phyloP scores from a whole-genome alignment of 345 rosid species.

The Tarenaya hassleriana region DNA sequence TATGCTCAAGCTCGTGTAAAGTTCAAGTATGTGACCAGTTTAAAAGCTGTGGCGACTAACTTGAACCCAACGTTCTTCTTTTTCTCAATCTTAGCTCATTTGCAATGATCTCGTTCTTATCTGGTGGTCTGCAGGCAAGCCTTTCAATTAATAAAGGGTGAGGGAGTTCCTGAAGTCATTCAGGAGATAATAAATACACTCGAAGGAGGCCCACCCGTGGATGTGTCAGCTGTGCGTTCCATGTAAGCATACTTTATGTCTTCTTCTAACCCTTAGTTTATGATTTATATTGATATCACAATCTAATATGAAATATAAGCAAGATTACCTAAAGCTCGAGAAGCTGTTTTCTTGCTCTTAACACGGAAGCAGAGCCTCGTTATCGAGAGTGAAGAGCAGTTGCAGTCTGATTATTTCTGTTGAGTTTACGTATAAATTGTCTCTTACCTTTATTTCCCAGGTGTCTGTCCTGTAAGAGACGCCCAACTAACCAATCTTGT shows the following conservation, averaged over 20 bases:
- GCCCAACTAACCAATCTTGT: too few relatives aligned
- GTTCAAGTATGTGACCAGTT: constrained; percentile 60
- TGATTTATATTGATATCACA: too few relatives aligned
- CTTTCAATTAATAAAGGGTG: constrained; percentile 74
- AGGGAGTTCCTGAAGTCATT: constrained; percentile 54
- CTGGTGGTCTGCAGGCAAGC: constrained; percentile 70
- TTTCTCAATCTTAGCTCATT: not conserved
- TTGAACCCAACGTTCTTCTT: constrained; percentile 5
- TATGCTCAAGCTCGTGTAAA: constrained; percentile 90
- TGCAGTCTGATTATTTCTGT: too few relatives aligned
- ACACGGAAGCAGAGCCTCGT: too few relatives aligned
- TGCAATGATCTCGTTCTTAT: constrained; percentile 19
- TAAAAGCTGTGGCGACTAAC: constrained; percentile 1
- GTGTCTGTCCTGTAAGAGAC: too few relatives aligned
- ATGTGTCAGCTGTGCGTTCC: constrained; percentile 80
- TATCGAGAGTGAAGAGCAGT: too few relatives aligned
- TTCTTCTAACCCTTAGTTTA: too few relatives aligned
- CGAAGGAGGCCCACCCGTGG: constrained; percentile 96
- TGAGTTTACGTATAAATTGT: too few relatives aligned
- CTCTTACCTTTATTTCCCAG: too few relatives aligned
- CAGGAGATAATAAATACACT: constrained; percentile 83
- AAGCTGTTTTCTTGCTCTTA: too few relatives aligned
- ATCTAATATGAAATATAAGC: too few relatives aligned
- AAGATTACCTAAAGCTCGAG: too few relatives aligned
- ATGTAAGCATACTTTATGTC: constrained; percentile 47